Evolutionary conservation across 1,284 basidiomycete species (phyloP), one percentile per base, ranked within the genome.

Genomic region (Schizophyllum commune): DNA sequence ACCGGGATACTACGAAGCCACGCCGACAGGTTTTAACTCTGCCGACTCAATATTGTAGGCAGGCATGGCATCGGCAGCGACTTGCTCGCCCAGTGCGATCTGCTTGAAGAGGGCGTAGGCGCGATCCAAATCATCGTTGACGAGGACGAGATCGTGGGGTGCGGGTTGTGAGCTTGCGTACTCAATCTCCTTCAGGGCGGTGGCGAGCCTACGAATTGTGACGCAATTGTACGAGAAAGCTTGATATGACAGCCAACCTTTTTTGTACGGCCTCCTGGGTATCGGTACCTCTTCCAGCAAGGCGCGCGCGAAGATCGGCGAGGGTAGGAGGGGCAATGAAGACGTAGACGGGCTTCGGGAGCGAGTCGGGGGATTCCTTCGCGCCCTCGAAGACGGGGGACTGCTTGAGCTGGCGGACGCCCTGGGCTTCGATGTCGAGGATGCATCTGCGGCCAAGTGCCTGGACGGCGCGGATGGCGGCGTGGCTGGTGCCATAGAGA

Each of bases 341-440:
- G 67, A 98, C 83, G 76, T 89, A 98, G 64, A 98, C 82, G 6
- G 96, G 92, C 68, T 91, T 82, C 54, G 99, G 77, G 59, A 84
- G 75, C 67, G 90, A 85, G 33, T 80, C 74, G 39, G 39, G 39
- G 39, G 39, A 13, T 2, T 47, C 39, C 13, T 11, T 11, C 13
- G 39, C 39, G 8, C 39, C 39, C 39, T 47, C 13, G 39, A 47
- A 47, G 39, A 47, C 39, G 39, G 39, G 39, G 39, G 39, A 47
- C 3, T 13, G 39, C 72, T 94, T 95, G 70, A 98, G 89, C 74
- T 95, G 89, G 65, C 86, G 87, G 62, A 98, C 92, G 60, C 95
- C 95, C 91, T 97, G 72, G 13, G 94, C 89, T 71, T 99, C 96
- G 66, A 99, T 99, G 73, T 99, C 96, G 55, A 99, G 83, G 60